Percentiles rank a stretch among this genome's conserved stretches.
Conservation (phyloP, 1,139 yeast genomes). For the Entelexis sorbosivorans region DNA sequence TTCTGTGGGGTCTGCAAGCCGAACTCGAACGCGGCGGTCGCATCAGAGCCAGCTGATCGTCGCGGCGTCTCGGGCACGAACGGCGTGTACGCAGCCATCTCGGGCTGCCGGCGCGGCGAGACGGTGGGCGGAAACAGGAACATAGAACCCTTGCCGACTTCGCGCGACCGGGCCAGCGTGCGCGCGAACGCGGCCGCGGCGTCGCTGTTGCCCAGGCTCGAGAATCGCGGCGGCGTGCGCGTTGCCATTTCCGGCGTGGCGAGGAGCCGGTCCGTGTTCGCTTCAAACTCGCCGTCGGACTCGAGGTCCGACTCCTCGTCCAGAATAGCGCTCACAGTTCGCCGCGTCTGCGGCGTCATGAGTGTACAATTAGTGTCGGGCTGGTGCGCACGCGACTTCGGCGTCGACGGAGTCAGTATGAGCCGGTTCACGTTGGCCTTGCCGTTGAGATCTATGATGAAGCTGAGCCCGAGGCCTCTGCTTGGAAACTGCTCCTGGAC, state of each 20-base stretch:
- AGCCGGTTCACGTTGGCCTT: conserved; percentile 6
- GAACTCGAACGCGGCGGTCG: conserved; percentile 1
- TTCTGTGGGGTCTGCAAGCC: conserved; percentile 28
- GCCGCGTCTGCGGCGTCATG: conserved; percentile 5
- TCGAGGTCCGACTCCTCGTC: conserved; percentile 11
- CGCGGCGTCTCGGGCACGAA: conserved; percentile 10
- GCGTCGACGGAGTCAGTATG: conserved; percentile 1
- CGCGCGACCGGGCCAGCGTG: conserved; percentile 25
- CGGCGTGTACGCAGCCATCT: conserved; percentile 15
- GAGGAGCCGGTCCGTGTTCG: background rate
- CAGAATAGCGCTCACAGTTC: background rate
- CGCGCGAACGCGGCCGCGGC: conserved; percentile 29
- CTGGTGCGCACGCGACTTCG: background rate
- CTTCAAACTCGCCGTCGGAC: conserved; percentile 8
- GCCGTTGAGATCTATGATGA: conserved; percentile 10
- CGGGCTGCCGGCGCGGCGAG: conserved; percentile 19
- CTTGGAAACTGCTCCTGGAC: conserved; percentile 5
- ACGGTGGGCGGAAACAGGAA: conserved; percentile 16
- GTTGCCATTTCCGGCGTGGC: conserved; percentile 1
- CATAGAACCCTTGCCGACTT: conserved; percentile 15
- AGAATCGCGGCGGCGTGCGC: conserved; percentile 18
- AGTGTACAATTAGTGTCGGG: background rate
- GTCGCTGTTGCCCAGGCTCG: conserved; percentile 21
- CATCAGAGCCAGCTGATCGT: conserved; percentile 4
- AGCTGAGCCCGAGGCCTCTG: conserved; percentile 12